Base-by-base conservation (phyloP, 768 basidiomycete species). In the Suillus hirtellus region DNA sequence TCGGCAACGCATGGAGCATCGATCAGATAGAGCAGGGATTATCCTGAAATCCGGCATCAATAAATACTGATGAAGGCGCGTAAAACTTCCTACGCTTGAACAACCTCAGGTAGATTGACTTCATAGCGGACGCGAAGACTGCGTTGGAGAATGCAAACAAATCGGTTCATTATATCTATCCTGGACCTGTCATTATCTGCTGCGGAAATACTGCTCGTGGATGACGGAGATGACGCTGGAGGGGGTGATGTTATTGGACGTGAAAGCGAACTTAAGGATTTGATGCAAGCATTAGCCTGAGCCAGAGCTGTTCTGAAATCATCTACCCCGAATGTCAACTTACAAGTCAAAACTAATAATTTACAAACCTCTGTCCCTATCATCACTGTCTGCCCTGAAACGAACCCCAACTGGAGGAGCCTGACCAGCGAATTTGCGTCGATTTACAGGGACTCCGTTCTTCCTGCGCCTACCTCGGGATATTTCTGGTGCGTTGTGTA, bases 71-170 rank as follows among this genome's bases (percentile, higher is more conserved):
- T 24, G 55, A 40, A 24, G 34, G n/a, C 54, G 21, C 3, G 47
- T 31, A 59, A 2, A 62, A 59, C 35, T 11, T 76, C 93, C 72
- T 69, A 96, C 95, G 84, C 86, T 69, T 86, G 79, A n/a, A 93
- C 76, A 21, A 95, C 76, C 47, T 95, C 90, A 0, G 79, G 75
- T 8, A 92, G 76, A 55, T 86, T 83, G 27, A 95, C 68, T 69
- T 95, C 90, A 69, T 89, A 92, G 58, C 89, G 83, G 24, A 97
- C 89, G 15, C 90, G 84, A 50, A 91, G 72, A 68, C 89, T 88
- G 27, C 87, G 82, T 67, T 88, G 88, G 2, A 96, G 76, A 24
- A 89, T 82, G 46, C 78, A 78, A 31, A 88, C 87, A 4, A 96
- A 74, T 65, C 82, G 84, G 5, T 81, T 79, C 84, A 94, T 88